A percentile compares a stretch with the other conserved stretches of the same genome.
Conservation (phyloP, 2,329 filamentous ascomycete species). For the Zymoseptoria brevis region DNA sequence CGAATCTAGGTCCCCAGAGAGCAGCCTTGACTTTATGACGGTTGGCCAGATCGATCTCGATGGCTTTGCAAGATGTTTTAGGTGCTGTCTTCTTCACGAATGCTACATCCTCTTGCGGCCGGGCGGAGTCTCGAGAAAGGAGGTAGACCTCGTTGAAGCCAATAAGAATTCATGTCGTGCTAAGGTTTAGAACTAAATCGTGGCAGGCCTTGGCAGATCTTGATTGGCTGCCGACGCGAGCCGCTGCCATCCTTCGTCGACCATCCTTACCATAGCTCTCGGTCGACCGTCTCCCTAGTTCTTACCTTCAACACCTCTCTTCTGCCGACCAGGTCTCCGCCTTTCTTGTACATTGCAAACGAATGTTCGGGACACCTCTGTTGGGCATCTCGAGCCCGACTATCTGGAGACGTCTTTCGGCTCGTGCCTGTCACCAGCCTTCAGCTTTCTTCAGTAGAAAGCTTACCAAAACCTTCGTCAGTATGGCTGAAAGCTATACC, state of each 20-base stretch:
- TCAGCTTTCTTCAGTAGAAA: background rate
- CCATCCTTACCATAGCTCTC: too few relatives aligned
- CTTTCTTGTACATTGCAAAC: background rate
- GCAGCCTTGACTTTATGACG: slow-evolving; percentile 29
- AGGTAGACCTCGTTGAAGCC: slow-evolving; percentile 20
- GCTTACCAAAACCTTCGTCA: background rate
- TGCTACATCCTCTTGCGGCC: slow-evolving; percentile 19
- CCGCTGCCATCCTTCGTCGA: too few relatives aligned
- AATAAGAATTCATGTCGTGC: too few relatives aligned
- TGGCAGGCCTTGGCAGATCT: too few relatives aligned
- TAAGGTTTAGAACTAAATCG: too few relatives aligned
- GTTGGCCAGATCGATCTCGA: slow-evolving; percentile 38
- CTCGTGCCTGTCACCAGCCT: background rate
- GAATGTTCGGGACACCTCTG: background rate
- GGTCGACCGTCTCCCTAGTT: too few relatives aligned
- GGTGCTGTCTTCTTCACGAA: slow-evolving; percentile 12
- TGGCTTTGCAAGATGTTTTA: slow-evolving; percentile 30
- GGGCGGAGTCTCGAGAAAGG: slow-evolving; percentile 17
- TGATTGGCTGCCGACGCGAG: too few relatives aligned
- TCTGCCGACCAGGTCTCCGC: background rate
- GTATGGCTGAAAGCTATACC: background rate
- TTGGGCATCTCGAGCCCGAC: background rate
- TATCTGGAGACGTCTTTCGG: background rate
- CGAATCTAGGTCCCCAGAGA: slow-evolving; percentile 34
- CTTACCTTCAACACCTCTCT: background rate